A percentile compares a stretch with the other conserved stretches of the same genome.
Conservation (phyloP, 306 rosid species). For the Lupinus albus region DNA sequence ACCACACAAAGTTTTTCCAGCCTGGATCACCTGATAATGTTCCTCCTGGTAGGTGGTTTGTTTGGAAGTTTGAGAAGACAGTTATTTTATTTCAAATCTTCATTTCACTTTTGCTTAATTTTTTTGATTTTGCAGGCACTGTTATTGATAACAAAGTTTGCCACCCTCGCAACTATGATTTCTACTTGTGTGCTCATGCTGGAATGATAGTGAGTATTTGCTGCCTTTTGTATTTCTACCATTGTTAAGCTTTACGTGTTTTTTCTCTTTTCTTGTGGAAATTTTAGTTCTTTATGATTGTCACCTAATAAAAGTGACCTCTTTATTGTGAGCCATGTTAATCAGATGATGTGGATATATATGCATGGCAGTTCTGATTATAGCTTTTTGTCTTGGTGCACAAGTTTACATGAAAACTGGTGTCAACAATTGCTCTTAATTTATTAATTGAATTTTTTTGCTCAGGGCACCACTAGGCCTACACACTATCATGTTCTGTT, state of each 20-base stretch:
- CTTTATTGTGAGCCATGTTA: neutral
- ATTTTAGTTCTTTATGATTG: neutral
- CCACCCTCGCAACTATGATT: constrained; percentile 86
- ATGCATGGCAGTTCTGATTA: neutral
- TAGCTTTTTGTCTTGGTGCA: neutral
- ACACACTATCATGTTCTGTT: constrained; percentile 84
- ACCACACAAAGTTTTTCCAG: constrained; percentile 90
- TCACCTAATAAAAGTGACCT: neutral
- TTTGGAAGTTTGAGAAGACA: neutral
- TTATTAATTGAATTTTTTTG: neutral
- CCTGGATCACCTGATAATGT: constrained; percentile 76
- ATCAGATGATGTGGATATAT: neutral
- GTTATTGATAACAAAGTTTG: constrained; percentile 86
- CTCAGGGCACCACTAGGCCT: constrained; percentile 90
- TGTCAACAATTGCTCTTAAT: neutral
- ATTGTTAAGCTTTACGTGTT: neutral
- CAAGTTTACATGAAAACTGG: neutral
- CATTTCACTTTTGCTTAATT: neutral
- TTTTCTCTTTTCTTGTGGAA: neutral
- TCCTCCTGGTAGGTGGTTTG: constrained; percentile 63
- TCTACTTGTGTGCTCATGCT: constrained; percentile 91
- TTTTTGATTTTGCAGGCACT: constrained; percentile 59
- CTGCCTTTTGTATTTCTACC: neutral
- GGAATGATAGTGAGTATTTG: constrained; percentile 86
- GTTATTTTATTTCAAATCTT: neutral